A percentile compares a stretch with the other conserved stretches of the same genome.
Evolutionary conservation across 106 monocot genomes (phyloP).

Genomic region (Acanthochlamys bracteata): DNA sequence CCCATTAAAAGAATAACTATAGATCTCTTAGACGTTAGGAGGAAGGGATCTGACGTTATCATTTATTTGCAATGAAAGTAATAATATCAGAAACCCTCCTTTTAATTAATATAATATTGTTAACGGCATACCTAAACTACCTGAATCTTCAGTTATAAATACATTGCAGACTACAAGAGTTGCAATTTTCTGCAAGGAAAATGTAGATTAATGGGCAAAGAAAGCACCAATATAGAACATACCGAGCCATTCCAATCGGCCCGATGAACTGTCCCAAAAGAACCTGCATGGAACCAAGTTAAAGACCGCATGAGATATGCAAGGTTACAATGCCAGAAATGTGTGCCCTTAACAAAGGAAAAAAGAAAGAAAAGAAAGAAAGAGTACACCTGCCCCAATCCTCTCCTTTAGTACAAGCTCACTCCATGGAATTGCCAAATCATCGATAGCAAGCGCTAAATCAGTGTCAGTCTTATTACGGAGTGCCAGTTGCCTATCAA

Average conservation of each 20-base stretch:
- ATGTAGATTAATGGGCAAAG: background rate
- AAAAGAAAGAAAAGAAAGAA: background rate
- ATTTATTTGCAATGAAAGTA: no score
- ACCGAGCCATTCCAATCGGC: constrained; percentile 99
- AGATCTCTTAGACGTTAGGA: no score
- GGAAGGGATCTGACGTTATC: no score
- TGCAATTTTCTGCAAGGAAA: background rate
- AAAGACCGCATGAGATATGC: background rate
- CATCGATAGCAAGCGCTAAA: constrained; percentile 50
- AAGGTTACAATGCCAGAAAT: no score
- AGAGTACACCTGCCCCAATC: constrained; percentile 81
- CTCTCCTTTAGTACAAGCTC: constrained; percentile 80
- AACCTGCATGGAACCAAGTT: constrained; percentile 38
- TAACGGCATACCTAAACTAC: no score
- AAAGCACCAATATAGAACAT: constrained; percentile 19
- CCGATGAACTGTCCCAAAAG: constrained; percentile 99
- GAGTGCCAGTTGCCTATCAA: constrained; percentile 11
- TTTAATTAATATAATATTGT: no score
- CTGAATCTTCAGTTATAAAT: no score
- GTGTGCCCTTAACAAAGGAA: background rate
- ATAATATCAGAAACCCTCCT: no score
- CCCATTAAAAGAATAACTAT: no score
- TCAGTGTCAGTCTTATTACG: constrained; percentile 17
- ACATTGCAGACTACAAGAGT: background rate
- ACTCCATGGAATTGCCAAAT: constrained; percentile 73